Conservation (phyloP, 331 rosid genomes). For the Rosa hybrid region DNA sequence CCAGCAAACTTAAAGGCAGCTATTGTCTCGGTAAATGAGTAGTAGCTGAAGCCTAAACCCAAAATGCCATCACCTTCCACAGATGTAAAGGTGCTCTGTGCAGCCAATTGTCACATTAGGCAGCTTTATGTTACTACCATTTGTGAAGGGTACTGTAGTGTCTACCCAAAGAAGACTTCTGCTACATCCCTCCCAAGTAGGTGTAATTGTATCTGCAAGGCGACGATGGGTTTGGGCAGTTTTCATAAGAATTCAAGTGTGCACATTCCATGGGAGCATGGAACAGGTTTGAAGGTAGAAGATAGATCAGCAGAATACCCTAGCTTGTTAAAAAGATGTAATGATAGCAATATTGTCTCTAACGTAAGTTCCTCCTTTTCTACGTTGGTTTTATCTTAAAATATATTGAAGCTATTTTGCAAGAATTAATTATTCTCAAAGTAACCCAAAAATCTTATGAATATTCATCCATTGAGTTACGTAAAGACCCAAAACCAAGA, state of each 20-base stretch:
- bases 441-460: too few species aligned
- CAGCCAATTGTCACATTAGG: neutral
- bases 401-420: too few species aligned
- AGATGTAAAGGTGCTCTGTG: neutral
- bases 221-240: neutral
- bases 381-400: too few species aligned
- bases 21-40: neutral
- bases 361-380: too few species aligned
- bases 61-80: neutral
- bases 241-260: neutral
- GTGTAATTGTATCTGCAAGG: neutral
- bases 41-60: neutral
- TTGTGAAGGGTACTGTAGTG: neutral
- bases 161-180: neutral
- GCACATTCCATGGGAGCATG: neutral
- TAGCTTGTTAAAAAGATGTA: neutral
- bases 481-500: too few species aligned
- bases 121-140: neutral
- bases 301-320: neutral
- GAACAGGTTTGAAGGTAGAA: neutral
- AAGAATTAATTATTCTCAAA: too few species aligned
- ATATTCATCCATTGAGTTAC: too few species aligned
- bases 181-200: neutral
- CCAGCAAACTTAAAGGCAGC: neutral
- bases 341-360: neutral